These are phyloP conservation scores for Dacryopinax primogenitus DNA, from an alignment of 768 basidiomycete species.

Conservation along the genomic window DNA sequence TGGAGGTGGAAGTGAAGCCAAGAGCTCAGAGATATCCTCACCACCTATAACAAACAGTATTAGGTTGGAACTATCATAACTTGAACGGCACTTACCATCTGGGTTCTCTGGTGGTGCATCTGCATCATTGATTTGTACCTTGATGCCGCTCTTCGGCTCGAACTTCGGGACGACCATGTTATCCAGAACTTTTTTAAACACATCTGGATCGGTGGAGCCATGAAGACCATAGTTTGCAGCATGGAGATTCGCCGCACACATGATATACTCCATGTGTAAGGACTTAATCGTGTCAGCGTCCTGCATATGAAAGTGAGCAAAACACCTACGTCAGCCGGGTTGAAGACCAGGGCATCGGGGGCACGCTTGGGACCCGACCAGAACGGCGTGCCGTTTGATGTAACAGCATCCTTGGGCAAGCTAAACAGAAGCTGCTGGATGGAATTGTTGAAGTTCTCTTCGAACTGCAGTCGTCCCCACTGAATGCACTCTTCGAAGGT, in stretches of 20 bases:
- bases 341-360: constrained; percentile 77
- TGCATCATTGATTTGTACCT: constrained; percentile 84
- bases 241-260: constrained; percentile 89
- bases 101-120: constrained; percentile 60
- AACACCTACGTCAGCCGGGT: constrained; percentile 68
- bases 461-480: constrained; percentile 93
- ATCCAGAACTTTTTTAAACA: constrained; percentile 77
- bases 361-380: constrained; percentile 99
- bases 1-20: constrained; percentile 68
- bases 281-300: constrained; percentile 36
- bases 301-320: constrained; percentile 7
- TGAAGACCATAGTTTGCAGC: constrained; percentile 96
- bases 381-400: constrained; percentile 88
- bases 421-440: constrained; percentile 89
- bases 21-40: constrained; percentile 37
- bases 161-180: constrained; percentile 81
- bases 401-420: constrained; percentile 85
- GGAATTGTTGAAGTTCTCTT: constrained; percentile 82
- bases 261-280: constrained; percentile 74
- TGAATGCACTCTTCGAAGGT: constrained; percentile 95
- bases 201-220: constrained; percentile 63
- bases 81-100: constrained; percentile 1
- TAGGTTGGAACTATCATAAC: not conserved
- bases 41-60: constrained; percentile 30
- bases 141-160: constrained; percentile 81